Evolutionary conservation across 2,329 filamentous ascomycete genomes (phyloP).

Genomic region (Ophiostoma perfectum): DNA sequence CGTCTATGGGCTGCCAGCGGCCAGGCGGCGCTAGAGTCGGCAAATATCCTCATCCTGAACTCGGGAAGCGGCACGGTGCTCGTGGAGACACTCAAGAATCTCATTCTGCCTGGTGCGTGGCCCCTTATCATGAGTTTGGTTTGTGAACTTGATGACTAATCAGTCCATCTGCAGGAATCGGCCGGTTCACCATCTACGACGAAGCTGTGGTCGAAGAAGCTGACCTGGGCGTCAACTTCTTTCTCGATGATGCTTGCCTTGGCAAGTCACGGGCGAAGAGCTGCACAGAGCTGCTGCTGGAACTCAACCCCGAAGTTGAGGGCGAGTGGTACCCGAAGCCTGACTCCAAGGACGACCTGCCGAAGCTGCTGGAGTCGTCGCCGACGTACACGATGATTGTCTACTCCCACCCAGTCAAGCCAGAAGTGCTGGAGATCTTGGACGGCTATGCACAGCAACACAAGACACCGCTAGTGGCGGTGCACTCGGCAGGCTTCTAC

Average conservation of each 20-base stretch:
- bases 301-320: slow-evolving; percentile 88
- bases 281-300: slow-evolving; percentile 68
- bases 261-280: slow-evolving; percentile 74
- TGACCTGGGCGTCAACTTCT: slow-evolving; percentile 95
- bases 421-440: slow-evolving; percentile 42
- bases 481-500: slow-evolving; percentile 90
- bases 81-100: slow-evolving; percentile 89
- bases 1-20: slow-evolving; percentile 91
- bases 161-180: slow-evolving; percentile 55
- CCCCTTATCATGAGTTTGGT: neutral
- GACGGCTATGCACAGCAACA: slow-evolving; percentile 47
- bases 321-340: slow-evolving; percentile 60
- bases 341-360: slow-evolving; percentile 23
- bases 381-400: slow-evolving; percentile 50
- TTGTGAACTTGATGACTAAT: slow-evolving; percentile 3
- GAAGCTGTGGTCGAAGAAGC: slow-evolving; percentile 67
- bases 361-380: slow-evolving; percentile 37
- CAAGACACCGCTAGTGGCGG: slow-evolving; percentile 68
- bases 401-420: slow-evolving; percentile 47
- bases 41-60: slow-evolving; percentile 87
- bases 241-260: slow-evolving; percentile 72
- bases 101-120: slow-evolving; percentile 66
- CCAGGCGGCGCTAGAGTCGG: slow-evolving; percentile 82
- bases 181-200: slow-evolving; percentile 86
- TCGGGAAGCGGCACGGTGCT: slow-evolving; percentile 81